Evolutionary conservation across 805 yeast genomes (phyloP).

Genomic region (Candida parachauliodes): DNA sequence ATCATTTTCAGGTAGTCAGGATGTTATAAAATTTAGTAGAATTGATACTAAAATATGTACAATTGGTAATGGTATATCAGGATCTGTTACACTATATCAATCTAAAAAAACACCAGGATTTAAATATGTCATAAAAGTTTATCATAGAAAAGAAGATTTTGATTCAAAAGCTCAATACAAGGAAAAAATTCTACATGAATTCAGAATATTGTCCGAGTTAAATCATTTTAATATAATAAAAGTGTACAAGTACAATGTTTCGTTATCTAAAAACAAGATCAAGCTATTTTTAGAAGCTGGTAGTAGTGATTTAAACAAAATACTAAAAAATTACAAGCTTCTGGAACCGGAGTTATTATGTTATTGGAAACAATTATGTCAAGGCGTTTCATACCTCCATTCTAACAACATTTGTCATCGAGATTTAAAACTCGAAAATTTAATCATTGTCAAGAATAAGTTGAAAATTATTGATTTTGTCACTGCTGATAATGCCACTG

Average conservation of each 20-base stretch:
- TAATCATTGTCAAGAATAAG: conserved; percentile 26
- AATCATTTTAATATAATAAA: conserved; percentile 33
- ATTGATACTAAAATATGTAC: conserved; percentile 41
- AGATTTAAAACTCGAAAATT: conserved; percentile 48
- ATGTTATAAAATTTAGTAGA: conserved; percentile 44
- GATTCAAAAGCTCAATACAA: conserved; percentile 40
- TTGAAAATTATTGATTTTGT: conserved; percentile 47
- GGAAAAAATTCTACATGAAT: conserved; percentile 37
- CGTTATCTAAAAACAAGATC: conserved; percentile 18
- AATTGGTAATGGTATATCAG: conserved; percentile 16
- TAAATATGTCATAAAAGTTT: conserved; percentile 44
- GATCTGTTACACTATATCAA: conserved; percentile 13
- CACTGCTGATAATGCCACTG: conserved; percentile 19
- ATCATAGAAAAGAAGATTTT: conserved; percentile 34
- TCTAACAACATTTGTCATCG: conserved; percentile 39
- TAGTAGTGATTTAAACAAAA: conserved; percentile 14
- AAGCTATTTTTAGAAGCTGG: conserved; percentile 35
- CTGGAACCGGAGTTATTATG: conserved; percentile 18
- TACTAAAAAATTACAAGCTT: conserved; percentile 9
- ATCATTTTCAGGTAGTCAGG: too few relatives aligned
- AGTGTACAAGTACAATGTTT: conserved; percentile 26
- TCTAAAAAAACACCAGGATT: conserved; percentile 7
- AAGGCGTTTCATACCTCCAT: conserved; percentile 40
- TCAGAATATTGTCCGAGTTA: conserved; percentile 21
- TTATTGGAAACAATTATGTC: conserved; percentile 40